Percentiles rank a stretch among this genome's conserved stretches.
These are phyloP conservation scores for Tetrastigma voinierianum DNA, from an alignment of 164 flowering plant species.

Conservation along the genomic window DNA sequence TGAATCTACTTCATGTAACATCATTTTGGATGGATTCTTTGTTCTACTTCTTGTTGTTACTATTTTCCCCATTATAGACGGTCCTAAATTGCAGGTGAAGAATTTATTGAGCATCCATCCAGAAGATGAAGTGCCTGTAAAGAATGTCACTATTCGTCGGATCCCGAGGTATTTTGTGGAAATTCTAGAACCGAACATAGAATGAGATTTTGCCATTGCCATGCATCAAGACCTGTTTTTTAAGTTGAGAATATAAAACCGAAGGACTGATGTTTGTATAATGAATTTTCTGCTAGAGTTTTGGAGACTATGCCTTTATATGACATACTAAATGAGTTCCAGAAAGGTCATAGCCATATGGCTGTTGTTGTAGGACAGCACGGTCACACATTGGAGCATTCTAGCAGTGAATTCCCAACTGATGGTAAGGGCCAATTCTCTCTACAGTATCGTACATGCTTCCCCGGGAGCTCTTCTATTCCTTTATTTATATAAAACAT, in stretches of 20 bases:
- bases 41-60: no score
- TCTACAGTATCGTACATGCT: no score
- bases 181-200: neutral
- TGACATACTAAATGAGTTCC: constrained; percentile 61
- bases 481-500: neutral
- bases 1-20: no score
- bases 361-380: constrained; percentile 42
- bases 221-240: neutral
- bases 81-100: constrained; percentile 35
- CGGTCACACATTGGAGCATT: constrained; percentile 6
- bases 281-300: constrained; percentile 27
- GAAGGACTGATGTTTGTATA: no score
- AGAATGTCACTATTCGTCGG: constrained; percentile 39
- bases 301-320: constrained; percentile 55
- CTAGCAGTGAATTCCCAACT: constrained; percentile 9
- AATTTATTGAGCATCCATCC: constrained; percentile 40
- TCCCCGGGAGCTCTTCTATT: neutral
- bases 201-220: neutral
- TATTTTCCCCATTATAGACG: no score
- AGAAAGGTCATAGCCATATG: constrained; percentile 69
- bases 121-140: constrained; percentile 39
- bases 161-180: constrained; percentile 46
- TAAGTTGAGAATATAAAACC: no score
- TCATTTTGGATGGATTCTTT: no score
- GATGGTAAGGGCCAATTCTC: constrained; percentile 36